These are phyloP conservation scores for Colletotrichum graminicola DNA, from an alignment of 2,329 filamentous ascomycete genomes.

Conservation along the genomic window DNA sequence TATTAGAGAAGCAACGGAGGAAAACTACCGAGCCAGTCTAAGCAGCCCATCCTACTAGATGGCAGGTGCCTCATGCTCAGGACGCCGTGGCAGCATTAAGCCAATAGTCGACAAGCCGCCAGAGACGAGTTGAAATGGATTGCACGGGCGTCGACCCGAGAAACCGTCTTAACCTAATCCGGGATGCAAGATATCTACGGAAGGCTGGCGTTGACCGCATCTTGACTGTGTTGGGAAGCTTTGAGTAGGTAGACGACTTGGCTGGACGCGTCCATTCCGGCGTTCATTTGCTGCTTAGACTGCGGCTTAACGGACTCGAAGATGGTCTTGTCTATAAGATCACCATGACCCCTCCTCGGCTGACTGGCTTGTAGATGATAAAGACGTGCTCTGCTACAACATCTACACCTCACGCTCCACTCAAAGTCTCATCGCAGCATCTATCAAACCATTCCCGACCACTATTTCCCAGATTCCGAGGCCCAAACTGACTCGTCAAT, in stretches of 20 bases:
- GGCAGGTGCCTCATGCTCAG: constrained; percentile 13
- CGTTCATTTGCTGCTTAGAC: neutral
- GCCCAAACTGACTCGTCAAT: neutral
- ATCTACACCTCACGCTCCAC: neutral
- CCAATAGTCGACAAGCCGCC: constrained; percentile 6
- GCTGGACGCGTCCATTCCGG: neutral
- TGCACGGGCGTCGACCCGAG: neutral
- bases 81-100: neutral
- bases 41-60: constrained; percentile 15
- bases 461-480: neutral
- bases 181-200: constrained; percentile 24
- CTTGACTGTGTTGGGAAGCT: constrained; percentile 19
- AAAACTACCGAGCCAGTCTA: constrained; percentile 1
- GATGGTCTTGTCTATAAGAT: constrained; percentile 22
- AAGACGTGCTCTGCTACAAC: neutral
- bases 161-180: constrained; percentile 25
- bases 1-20: neutral
- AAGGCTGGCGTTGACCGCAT: constrained; percentile 2
- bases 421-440: neutral
- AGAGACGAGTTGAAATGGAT: constrained; percentile 1
- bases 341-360: constrained; percentile 2
- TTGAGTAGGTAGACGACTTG: neutral
- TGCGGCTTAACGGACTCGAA: neutral
- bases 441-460: neutral
- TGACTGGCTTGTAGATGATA: neutral